phyloP scores from a whole-genome alignment of 1,284 basidiomycete genomes.

The Gymnopus androsaceus region DNA sequence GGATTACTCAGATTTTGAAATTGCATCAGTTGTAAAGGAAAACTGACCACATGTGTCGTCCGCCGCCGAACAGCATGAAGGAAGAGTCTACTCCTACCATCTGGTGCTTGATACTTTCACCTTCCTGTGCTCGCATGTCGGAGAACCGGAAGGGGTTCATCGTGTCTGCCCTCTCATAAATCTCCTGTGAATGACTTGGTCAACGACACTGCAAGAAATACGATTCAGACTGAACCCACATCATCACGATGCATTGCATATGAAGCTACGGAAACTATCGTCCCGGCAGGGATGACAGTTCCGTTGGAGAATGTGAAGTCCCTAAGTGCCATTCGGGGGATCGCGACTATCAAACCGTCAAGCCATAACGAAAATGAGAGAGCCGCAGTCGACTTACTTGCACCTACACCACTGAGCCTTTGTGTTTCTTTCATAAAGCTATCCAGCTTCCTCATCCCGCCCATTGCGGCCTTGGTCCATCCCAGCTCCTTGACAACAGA shows the following conservation, averaged over 20 bases:
- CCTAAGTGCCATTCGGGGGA: constrained; percentile 21
- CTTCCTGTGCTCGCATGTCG: constrained; percentile 10
- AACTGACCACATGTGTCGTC: constrained; percentile 32
- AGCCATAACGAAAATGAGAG: not conserved
- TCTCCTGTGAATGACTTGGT: not conserved
- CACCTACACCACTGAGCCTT: not conserved
- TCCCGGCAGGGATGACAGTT: constrained; percentile 26
- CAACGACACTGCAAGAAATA: not conserved
- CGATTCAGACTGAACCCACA: not conserved
- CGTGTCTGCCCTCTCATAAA: constrained; percentile 21
- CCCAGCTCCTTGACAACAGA: constrained; percentile 26
- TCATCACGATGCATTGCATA: constrained; percentile 23
- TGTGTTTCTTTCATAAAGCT: constrained; percentile 15
- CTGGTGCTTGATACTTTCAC: constrained; percentile 26
- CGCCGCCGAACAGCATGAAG: constrained; percentile 32
- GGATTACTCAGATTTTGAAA: constrained; percentile 8
- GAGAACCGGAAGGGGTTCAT: constrained; percentile 29
- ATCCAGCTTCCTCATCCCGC: constrained; percentile 11
- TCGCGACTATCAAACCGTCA: constrained; percentile 16
- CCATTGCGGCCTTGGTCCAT: constrained; percentile 22
- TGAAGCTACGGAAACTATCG: constrained; percentile 18
- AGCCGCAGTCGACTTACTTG: not conserved
- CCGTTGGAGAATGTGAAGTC: constrained; percentile 31
- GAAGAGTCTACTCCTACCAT: constrained; percentile 13
- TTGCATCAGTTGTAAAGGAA: not conserved